These are phyloP conservation scores for Daldinia sp. DNA, from an alignment of 2,329 filamentous ascomycete species.

Conservation along the genomic window DNA sequence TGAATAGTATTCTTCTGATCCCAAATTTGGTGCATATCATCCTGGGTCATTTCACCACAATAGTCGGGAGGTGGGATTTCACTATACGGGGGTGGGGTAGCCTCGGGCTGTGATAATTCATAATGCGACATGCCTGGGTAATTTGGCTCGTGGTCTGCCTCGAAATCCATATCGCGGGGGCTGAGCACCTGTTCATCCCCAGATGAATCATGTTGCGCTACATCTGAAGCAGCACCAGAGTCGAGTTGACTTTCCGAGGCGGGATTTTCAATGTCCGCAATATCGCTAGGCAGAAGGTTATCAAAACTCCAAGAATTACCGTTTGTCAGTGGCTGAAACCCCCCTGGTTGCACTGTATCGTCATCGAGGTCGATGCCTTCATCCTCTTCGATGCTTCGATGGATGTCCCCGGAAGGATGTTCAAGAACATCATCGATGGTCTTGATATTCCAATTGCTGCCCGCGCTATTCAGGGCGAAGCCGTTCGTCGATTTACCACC, in stretches of 20 bases:
- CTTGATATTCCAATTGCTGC: slow-evolving; percentile 17
- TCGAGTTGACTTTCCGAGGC: slow-evolving; percentile 38
- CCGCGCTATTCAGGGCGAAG: slow-evolving; percentile 9
- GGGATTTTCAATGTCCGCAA: slow-evolving; percentile 43
- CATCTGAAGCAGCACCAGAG: slow-evolving; percentile 48
- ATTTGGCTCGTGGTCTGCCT: slow-evolving; percentile 36
- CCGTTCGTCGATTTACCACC: slow-evolving; percentile 55
- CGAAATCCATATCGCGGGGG: slow-evolving; percentile 34
- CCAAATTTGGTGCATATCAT: slow-evolving; percentile 49
- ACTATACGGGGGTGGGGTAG: slow-evolving; percentile 34
- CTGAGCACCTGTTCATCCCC: slow-evolving; percentile 46
- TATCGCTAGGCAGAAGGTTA: slow-evolving; percentile 46
- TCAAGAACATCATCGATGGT: slow-evolving; percentile 38
- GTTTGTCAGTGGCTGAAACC: slow-evolving; percentile 40
- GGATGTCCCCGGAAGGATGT: slow-evolving; percentile 43
- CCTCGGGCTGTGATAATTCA: slow-evolving; percentile 36
- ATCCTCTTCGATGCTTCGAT: slow-evolving; percentile 58
- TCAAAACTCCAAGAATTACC: slow-evolving; percentile 57
- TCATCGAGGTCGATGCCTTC: slow-evolving; percentile 56
- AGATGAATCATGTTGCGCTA: slow-evolving; percentile 51
- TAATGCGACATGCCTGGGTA: slow-evolving; percentile 45
- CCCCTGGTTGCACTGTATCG: slow-evolving; percentile 42
- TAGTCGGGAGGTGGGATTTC: slow-evolving; percentile 33
- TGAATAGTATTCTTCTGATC: slow-evolving; percentile 50
- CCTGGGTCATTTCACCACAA: slow-evolving; percentile 28